A percentile compares a stretch with the other conserved stretches of the same genome.
phyloP scores from a whole-genome alignment of 805 yeast species.

The Candida corydali region DNA sequence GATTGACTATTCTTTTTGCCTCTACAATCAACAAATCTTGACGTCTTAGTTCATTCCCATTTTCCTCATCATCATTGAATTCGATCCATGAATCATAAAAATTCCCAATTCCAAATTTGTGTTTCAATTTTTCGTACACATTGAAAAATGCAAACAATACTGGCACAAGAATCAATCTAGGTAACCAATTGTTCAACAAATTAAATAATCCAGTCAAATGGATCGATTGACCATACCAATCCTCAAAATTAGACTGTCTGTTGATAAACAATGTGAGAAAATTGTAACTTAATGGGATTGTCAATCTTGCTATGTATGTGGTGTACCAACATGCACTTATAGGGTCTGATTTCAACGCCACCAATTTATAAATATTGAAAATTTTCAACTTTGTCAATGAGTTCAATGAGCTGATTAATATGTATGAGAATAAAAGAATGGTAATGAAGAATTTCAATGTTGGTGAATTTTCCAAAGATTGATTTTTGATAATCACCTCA shows the following conservation, averaged over 20 bases:
- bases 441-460: slow-evolving; percentile 38
- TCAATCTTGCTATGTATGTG: slow-evolving; percentile 74
- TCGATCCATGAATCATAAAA: slow-evolving; percentile 37
- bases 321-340: slow-evolving; percentile 74
- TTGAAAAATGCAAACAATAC: slow-evolving; percentile 59
- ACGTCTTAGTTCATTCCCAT: slow-evolving; percentile 20
- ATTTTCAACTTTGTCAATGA: slow-evolving; percentile 65
- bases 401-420: slow-evolving; percentile 63
- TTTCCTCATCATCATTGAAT: slow-evolving; percentile 24
- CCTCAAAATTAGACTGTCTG: slow-evolving; percentile 55
- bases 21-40: slow-evolving; percentile 37
- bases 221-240: slow-evolving; percentile 71
- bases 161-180: slow-evolving; percentile 71
- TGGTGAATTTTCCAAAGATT: slow-evolving; percentile 11
- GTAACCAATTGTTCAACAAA: slow-evolving; percentile 68
- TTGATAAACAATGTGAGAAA: slow-evolving; percentile 62
- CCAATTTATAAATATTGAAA: slow-evolving; percentile 74
- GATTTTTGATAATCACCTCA: slow-evolving; percentile 36
- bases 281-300: slow-evolving; percentile 79
- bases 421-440: slow-evolving; percentile 47
- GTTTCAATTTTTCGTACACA: slow-evolving; percentile 59
- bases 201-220: slow-evolving; percentile 72
- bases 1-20: slow-evolving; percentile 35
- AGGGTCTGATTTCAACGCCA: slow-evolving; percentile 66
- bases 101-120: slow-evolving; percentile 33